Percentiles rank a stretch among this genome's conserved stretches.
phyloP scores from a whole-genome alignment of 768 basidiomycete genomes.

The Boletus coccyginus region DNA sequence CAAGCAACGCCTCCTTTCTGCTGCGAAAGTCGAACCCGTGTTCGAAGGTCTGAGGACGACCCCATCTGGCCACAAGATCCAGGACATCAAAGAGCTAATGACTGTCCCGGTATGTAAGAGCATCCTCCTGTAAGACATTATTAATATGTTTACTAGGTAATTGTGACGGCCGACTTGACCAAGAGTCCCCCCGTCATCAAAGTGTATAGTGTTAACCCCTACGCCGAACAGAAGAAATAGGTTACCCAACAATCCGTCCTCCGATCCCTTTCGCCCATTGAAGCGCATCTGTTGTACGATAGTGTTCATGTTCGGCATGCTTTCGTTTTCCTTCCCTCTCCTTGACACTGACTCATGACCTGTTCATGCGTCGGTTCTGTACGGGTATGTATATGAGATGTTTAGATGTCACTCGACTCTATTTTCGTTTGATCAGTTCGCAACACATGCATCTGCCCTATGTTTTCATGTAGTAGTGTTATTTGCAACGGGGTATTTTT shows the following conservation, averaged over 20 bases:
- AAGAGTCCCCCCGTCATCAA: constrained; percentile 98
- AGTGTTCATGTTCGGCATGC: constrained; percentile 29
- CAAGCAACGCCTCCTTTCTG: constrained; percentile 74
- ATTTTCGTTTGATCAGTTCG: constrained; percentile 11
- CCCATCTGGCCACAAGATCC: constrained; percentile 84
- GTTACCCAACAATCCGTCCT: constrained; percentile 8
- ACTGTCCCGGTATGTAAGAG: constrained; percentile 74
- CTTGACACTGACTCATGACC: constrained; percentile 29
- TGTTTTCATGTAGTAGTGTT: constrained; percentile 23
- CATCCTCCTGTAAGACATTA: neutral
- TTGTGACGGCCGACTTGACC: constrained; percentile 91
- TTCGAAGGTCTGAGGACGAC: constrained; percentile 83
- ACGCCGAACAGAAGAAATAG: constrained; percentile 51
- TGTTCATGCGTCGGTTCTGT: constrained; percentile 30
- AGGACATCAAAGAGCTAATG: constrained; percentile 93
- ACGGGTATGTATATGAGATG: constrained; percentile 27
- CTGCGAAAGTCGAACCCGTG: constrained; percentile 67
- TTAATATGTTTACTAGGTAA: constrained; percentile 55
- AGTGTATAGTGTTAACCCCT: constrained; percentile 94
- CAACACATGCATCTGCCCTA: constrained; percentile 19
- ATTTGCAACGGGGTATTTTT: constrained; percentile 15
- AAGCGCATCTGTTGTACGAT: constrained; percentile 29
- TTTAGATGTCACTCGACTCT: constrained; percentile 22
- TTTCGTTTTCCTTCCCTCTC: constrained; percentile 30
- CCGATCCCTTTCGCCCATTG: neutral